Evolutionary conservation across 2,329 filamentous ascomycete species (phyloP), one percentile per base, ranked within the genome.

Genomic region (Aspergillus calidoustus): DNA sequence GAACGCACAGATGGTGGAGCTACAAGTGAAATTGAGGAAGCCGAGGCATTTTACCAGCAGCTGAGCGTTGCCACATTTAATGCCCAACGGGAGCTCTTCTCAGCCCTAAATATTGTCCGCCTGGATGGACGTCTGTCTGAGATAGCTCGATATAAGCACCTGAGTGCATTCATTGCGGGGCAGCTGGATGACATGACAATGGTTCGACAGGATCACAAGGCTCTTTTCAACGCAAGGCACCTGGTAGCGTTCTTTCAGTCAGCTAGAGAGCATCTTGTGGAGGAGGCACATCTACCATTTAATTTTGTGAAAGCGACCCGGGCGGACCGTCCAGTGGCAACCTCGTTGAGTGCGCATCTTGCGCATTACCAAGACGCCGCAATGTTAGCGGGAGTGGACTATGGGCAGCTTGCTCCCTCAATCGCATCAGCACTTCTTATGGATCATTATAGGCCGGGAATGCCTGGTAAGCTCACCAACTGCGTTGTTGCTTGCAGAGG

Each of bases 401-500:
- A 46, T 47, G 53, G 46, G 41, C 41, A 55, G 19, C 53, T 55
- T 47, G 51, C 44, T 15, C 51, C 57, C 19, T 54, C 43, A 25
- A 54, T 55, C 22, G 57, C 57, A 28, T 50, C 57, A 19, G 50
- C 51, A 25, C 51, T 54, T 41, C 49, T 60, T 15, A 60, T 60
- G 51, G 57, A 60, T 49, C 30, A 47, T 30, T 60, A 60, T 43
- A 43, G n/a, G 13, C 57, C 57, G 9, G 57, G 51, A 48, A 54
- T 49, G 28, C 47, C 64, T 55, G 19, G 61, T 66, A 11, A 51
- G 61, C 64, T 48, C 17, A 5, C 23, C 1, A n/a, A 51, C 17
- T 31, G n/a, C 28, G 13, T 34, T 34, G n/a, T n/a, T 7, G 31
- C 19, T 51, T n/a, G 9, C 47, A 31, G 11, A 43, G 15, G 28